Evolutionary conservation across 2,329 filamentous ascomycete species (phyloP).

Genomic region (Fusarium sp.): DNA sequence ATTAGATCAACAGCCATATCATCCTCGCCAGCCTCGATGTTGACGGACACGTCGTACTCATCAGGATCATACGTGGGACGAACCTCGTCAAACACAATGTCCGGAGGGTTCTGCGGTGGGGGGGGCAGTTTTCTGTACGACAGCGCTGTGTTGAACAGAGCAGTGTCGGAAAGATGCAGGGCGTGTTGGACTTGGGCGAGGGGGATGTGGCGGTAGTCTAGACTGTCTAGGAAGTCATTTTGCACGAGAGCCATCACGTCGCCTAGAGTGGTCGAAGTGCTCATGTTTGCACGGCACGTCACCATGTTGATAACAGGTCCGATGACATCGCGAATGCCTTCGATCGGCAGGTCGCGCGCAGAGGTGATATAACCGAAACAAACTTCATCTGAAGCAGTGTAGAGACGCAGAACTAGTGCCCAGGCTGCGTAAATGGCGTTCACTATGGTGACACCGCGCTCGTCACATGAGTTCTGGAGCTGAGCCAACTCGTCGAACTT

Average conservation of each 20-base stretch:
- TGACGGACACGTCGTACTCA: constrained; percentile 43
- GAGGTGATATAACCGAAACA: constrained; percentile 68
- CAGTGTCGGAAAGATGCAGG: constrained; percentile 36
- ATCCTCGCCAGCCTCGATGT: constrained; percentile 36
- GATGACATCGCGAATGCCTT: constrained; percentile 61
- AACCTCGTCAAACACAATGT: constrained; percentile 42
- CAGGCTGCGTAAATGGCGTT: constrained; percentile 44
- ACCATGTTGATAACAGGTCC: constrained; percentile 71
- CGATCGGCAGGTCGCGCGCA: constrained; percentile 64
- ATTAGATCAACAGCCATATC: constrained; percentile 44
- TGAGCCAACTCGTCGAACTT: constrained; percentile 31
- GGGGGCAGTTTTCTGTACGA: constrained; percentile 45
- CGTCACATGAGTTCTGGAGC: constrained; percentile 26
- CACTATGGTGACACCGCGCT: constrained; percentile 30
- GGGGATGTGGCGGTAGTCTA: constrained; percentile 29
- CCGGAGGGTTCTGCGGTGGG: background rate
- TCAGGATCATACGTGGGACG: constrained; percentile 45
- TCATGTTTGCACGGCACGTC: constrained; percentile 61
- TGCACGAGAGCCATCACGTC: constrained; percentile 25
- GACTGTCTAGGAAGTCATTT: constrained; percentile 31
- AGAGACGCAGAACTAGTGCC: constrained; percentile 47
- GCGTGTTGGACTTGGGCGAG: constrained; percentile 43
- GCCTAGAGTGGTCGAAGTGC: background rate
- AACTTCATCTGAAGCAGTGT: constrained; percentile 61
- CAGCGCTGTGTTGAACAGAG: constrained; percentile 46